Conservation (phyloP, 2,329 filamentous ascomycete species). For the Aschersonia sp. region DNA sequence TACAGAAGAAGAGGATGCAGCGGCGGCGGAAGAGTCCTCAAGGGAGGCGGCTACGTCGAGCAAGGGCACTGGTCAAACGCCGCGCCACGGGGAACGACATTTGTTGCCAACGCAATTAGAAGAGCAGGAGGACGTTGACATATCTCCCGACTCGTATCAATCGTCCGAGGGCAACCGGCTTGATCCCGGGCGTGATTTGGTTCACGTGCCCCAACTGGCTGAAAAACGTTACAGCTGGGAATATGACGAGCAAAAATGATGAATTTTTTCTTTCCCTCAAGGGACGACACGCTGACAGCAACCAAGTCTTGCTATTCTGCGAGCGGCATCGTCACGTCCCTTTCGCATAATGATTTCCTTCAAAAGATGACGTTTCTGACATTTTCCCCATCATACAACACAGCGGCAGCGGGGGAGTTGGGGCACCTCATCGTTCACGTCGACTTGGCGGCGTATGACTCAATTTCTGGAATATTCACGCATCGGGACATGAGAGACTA, state of each 20-base stretch:
- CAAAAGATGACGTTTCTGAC: no score
- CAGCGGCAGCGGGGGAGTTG: no score
- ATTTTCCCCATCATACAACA: no score
- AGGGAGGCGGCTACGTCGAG: slow-evolving; percentile 9
- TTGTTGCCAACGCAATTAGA: background rate
- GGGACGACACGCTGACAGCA: no score
- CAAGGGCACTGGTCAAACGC: background rate
- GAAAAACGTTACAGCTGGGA: slow-evolving; percentile 38
- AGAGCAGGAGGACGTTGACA: background rate
- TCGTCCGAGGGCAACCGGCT: slow-evolving; percentile 19
- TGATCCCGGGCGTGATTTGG: slow-evolving; percentile 26
- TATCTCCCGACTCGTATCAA: background rate
- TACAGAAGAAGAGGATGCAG: slow-evolving; percentile 35
- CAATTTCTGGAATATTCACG: no score
- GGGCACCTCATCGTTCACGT: no score
- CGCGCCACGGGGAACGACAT: background rate
- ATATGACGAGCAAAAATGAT: slow-evolving; percentile 11
- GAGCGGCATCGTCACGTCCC: no score
- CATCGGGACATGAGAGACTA: no score
- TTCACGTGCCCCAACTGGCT: slow-evolving; percentile 36
- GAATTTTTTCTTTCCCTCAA: no score
- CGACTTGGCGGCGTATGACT: no score
- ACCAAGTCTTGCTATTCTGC: no score
- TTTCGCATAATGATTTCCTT: no score
- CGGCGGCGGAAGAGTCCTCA: slow-evolving; percentile 13